Percentiles rank a stretch among this genome's conserved stretches.
Evolutionary conservation across 1,284 basidiomycete genomes (phyloP).

Genomic region (Rhizoctonia solani): DNA sequence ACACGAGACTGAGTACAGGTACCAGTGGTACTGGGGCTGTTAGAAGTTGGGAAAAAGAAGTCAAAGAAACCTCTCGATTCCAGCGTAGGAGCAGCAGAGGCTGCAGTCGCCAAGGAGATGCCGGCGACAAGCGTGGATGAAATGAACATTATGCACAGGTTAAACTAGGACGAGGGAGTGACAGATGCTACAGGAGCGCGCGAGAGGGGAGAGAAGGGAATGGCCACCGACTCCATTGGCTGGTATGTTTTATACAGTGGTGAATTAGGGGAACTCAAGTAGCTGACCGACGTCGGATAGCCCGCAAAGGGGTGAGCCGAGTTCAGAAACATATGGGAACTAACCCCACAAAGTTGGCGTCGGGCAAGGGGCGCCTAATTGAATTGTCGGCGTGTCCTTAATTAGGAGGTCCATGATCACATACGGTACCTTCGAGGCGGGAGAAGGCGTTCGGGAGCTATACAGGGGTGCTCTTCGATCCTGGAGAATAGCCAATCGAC

Average conservation of each 20-base stretch:
- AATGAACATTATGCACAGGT: conserved; percentile 12
- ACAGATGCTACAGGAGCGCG: background rate
- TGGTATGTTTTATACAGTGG: background rate
- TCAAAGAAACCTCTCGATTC: background rate
- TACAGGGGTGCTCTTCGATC: too few species aligned
- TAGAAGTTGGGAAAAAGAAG: too few species aligned
- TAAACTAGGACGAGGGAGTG: conserved; percentile 11
- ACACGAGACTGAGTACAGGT: conserved; percentile 7
- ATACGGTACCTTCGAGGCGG: conserved; percentile 1
- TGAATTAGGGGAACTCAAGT: background rate
- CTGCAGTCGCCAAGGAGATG: conserved; percentile 33
- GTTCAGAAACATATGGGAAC: too few species aligned
- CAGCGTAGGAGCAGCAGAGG: conserved; percentile 15
- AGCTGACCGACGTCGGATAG: background rate
- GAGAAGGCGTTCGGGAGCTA: conserved; percentile 13
- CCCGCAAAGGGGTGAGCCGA: background rate
- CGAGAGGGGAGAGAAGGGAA: conserved; percentile 12
- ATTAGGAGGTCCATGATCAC: background rate
- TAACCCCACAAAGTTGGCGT: too few species aligned
- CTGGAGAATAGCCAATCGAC: too few species aligned
- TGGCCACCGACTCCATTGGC: background rate
- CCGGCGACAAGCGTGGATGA: conserved; percentile 30
- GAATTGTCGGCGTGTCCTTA: too few species aligned
- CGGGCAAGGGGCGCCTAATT: too few species aligned
- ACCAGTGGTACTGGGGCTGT: conserved; percentile 7